Evolutionary conservation across 352 stramenopile species (phyloP), one percentile per base, ranked within the genome.

Genomic region (Phytophthora sp.): DNA sequence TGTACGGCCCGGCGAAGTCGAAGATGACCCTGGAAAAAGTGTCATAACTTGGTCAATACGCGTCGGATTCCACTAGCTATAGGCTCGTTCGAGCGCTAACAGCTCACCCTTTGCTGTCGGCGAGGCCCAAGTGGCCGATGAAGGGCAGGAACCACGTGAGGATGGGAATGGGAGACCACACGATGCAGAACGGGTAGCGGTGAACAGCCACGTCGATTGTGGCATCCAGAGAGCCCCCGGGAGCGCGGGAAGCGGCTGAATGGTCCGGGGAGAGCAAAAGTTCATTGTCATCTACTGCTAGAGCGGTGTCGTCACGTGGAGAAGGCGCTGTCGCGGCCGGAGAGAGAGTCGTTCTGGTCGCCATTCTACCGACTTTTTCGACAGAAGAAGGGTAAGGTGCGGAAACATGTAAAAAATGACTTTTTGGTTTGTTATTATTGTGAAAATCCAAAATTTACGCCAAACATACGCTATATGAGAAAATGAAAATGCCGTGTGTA

Each of bases 1-100:
- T 96, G 69, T 98, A 99, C 6, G 94, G 90, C 0, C 96, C 96
- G 5, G 95, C 96, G 84, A 99, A 99, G 81, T 99, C 96, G 60
- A 96, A 98, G 37, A 97, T 96, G 35, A 98, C 72, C 9, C 96
- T 94, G n/a, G 17, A 49, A 26, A 24, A 53, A 30, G 38, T 74
- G 38, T 12, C 27, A 17, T 35, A 35, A 63, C 21, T 31, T 51
- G 5, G 23, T 62, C 23, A 65, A 34, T 42, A 56, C 13, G 26
- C 21, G 9, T 10, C 35, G 12, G 26, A 27, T 54, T 23, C 13
- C 6, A 37, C 30, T 20, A 15, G 11, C 48, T 41, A 34, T 13
- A 0, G 1, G 21, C 12, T 38, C 28, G 48, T 52, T 35, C 11
- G 20, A 6, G 10, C 43, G 11, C 2, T 17, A 35, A 41, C 1